Conservation (phyloP, 2,329 filamentous ascomycete genomes). For the Hysterium pulicare region DNA sequence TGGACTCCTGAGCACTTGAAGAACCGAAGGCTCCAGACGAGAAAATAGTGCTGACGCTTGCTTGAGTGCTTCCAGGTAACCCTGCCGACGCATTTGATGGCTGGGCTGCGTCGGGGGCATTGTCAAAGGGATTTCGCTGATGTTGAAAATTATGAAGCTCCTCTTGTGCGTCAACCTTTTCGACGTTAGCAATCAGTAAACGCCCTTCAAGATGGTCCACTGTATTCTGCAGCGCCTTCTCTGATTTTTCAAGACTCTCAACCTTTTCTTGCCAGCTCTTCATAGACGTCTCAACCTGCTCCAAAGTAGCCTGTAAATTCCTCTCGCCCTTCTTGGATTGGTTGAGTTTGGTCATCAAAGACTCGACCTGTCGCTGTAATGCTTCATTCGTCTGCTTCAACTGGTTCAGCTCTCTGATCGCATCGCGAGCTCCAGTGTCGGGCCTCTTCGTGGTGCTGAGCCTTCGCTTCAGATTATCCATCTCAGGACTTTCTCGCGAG, state of each 20-base stretch:
- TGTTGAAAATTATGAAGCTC: constrained; percentile 29
- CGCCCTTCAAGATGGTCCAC: constrained; percentile 38
- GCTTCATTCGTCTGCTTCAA: constrained; percentile 35
- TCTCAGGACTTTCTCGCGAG: constrained; percentile 25
- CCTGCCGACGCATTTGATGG: constrained; percentile 7
- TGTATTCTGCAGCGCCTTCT: constrained; percentile 33
- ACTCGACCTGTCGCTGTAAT: constrained; percentile 35
- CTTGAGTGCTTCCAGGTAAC: constrained; percentile 17
- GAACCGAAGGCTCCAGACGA: constrained; percentile 14
- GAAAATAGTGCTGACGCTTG: constrained; percentile 30
- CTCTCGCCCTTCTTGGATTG: constrained; percentile 36
- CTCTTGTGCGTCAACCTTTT: constrained; percentile 41
- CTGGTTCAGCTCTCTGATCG: constrained; percentile 37
- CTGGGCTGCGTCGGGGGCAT: constrained; percentile 7
- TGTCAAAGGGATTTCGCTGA: constrained; percentile 26
- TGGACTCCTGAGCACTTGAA: constrained; percentile 13
- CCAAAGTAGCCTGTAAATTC: constrained; percentile 25
- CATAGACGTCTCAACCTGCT: constrained; percentile 31
- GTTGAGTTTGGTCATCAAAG: constrained; percentile 39
- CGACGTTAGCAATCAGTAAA: constrained; percentile 39
- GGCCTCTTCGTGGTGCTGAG: constrained; percentile 31
- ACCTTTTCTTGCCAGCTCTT: constrained; percentile 25
- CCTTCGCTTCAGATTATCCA: constrained; percentile 39
- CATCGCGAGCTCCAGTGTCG: constrained; percentile 31
- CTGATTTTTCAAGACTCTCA: constrained; percentile 22